Evolutionary conservation across 257 asterid genomes (phyloP).

Genomic region (Striga asiatica): DNA sequence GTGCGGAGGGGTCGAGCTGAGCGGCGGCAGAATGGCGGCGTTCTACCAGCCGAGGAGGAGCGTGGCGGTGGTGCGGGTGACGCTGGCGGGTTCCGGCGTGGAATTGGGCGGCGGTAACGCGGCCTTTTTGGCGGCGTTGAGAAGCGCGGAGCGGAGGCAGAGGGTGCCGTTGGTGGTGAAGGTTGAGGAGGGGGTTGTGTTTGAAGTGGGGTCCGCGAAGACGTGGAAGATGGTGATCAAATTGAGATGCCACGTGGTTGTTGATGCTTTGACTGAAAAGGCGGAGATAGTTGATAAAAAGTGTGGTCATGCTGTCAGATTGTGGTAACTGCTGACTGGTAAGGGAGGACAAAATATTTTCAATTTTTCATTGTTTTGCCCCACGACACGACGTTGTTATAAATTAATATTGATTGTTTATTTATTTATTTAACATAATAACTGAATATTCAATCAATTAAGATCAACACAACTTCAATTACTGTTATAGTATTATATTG

Average conservation of each 20-base stretch:
- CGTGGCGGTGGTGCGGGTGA: slow-evolving; percentile 26
- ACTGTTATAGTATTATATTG: too few species aligned
- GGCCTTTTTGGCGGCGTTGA: slow-evolving; percentile 20
- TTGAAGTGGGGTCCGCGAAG: slow-evolving; percentile 41
- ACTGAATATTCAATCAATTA: too few species aligned
- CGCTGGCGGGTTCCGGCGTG: slow-evolving; percentile 25
- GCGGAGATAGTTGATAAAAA: slow-evolving; percentile 32
- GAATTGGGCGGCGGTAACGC: slow-evolving; percentile 18
- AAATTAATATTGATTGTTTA: too few species aligned
- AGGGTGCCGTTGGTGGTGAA: slow-evolving; percentile 35
- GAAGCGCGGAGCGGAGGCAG: slow-evolving; percentile 16
- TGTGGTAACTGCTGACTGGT: too few species aligned
- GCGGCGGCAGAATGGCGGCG: slow-evolving; percentile 33
- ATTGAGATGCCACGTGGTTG: slow-evolving; percentile 37
- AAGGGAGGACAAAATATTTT: too few species aligned
- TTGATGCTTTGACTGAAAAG: slow-evolving; percentile 26
- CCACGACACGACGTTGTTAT: too few species aligned
- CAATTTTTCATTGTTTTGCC: too few species aligned
- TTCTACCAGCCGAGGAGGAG: slow-evolving; percentile 40
- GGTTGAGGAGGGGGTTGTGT: slow-evolving; percentile 31
- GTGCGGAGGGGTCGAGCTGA: slow-evolving; percentile 17
- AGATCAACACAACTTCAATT: too few species aligned
- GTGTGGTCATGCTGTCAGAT: slow-evolving; percentile 36
- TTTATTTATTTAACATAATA: too few species aligned
- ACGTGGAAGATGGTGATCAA: slow-evolving; percentile 40